phyloP scores from a whole-genome alignment of 306 rosid species.

The Medicago lupulina region DNA sequence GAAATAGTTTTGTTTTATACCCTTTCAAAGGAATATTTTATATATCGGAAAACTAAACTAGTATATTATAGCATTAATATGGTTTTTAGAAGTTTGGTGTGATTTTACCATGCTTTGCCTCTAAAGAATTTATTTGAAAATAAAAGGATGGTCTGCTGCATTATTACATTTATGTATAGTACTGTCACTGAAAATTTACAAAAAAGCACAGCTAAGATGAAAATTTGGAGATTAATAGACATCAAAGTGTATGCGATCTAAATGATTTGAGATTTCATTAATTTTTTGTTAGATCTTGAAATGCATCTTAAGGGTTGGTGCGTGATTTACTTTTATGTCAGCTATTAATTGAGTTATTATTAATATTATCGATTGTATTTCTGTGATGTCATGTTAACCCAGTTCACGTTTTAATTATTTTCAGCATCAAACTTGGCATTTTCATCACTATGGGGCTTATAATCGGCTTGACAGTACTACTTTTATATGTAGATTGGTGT shows the following conservation, averaged over 20 bases:
- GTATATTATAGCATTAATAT: background rate
- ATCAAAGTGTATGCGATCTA: conserved; percentile 27
- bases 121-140: background rate
- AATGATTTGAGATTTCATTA: conserved; percentile 26
- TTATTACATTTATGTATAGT: conserved; percentile 12
- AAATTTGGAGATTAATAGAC: conserved; percentile 22
- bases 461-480: conserved; percentile 60
- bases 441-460: conserved; percentile 68
- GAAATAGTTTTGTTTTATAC: conserved; percentile 18
- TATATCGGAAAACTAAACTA: conserved; percentile 12
- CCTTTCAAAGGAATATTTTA: conserved; percentile 25
- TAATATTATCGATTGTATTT: conserved; percentile 23
- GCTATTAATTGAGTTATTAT: conserved; percentile 27
- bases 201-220: conserved; percentile 8
- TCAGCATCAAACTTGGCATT: conserved; percentile 75
- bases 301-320: conserved; percentile 1
- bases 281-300: conserved; percentile 13
- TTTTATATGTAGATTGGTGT: conserved; percentile 86
- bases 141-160: background rate
- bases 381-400: conserved; percentile 38
- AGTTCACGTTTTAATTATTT: conserved; percentile 40
- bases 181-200: background rate
- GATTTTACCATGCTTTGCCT: conserved; percentile 19
- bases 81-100: conserved; percentile 18
- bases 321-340: conserved; percentile 31